Evolutionary conservation across 306 rosid species (phyloP).

Genomic region (Corylus avellana): DNA sequence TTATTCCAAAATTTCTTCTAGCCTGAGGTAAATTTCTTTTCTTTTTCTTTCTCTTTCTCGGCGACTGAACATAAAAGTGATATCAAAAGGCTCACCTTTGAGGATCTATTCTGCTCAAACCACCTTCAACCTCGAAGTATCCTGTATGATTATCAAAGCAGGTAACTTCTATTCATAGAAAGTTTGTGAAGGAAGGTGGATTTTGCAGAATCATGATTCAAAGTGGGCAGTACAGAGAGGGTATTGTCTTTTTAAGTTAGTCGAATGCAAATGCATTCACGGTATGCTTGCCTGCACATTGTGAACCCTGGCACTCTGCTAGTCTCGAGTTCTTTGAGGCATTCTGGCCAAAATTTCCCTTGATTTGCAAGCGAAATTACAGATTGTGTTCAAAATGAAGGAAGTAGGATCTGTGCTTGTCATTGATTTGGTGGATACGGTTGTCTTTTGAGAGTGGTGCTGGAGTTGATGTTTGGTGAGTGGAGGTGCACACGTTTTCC

Average conservation of each 20-base stretch:
- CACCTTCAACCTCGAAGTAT: conserved; percentile 11
- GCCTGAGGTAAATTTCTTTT: neutral
- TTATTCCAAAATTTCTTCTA: neutral
- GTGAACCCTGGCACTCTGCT: conserved; percentile 41
- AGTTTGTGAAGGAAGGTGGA: conserved; percentile 34
- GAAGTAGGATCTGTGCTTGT: no score
- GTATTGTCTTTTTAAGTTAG: conserved; percentile 42
- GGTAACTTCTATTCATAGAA: conserved; percentile 38
- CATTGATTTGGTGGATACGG: no score
- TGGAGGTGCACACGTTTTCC: no score
- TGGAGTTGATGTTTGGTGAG: no score
- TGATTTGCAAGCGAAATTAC: conserved; percentile 44
- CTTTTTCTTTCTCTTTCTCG: neutral
- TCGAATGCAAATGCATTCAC: conserved; percentile 60
- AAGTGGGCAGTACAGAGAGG: conserved; percentile 60
- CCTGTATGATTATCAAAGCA: neutral
- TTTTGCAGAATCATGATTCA: conserved; percentile 46
- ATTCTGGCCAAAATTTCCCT: conserved; percentile 48
- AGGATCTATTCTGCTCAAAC: neutral
- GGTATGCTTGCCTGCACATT: conserved; percentile 51
- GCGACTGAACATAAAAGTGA: neutral
- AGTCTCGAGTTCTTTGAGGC: conserved; percentile 36
- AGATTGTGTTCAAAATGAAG: no score
- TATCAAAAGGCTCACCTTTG: conserved; percentile 28
- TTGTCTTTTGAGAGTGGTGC: no score